phyloP scores from a whole-genome alignment of 306 rosid genomes.

The Rosa chinensis region DNA sequence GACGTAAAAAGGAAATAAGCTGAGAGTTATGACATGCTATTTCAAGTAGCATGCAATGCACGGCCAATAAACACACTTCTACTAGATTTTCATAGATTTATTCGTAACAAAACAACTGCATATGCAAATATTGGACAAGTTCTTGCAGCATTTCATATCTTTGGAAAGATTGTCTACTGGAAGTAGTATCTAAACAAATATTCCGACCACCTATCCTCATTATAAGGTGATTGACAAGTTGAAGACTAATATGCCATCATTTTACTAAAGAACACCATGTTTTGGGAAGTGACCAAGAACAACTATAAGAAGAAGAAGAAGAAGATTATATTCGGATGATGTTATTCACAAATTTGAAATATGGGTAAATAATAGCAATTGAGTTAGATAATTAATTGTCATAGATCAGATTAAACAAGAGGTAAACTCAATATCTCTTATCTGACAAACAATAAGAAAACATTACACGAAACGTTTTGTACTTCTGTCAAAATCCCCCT shows the following conservation, averaged over 20 bases:
- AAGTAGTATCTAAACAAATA: background rate
- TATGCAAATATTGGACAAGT: background rate
- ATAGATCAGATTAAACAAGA: background rate
- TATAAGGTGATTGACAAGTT: background rate
- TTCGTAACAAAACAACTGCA: background rate
- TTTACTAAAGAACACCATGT: background rate
- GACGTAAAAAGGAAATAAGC: background rate
- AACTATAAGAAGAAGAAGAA: background rate
- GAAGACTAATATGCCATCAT: background rate
- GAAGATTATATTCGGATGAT: background rate
- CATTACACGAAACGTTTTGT: background rate
- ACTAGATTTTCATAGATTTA: background rate
- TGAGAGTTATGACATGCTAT: slow-evolving; percentile 15
- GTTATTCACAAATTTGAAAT: no score
- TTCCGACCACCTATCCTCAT: background rate
- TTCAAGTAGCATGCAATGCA: slow-evolving; percentile 2
- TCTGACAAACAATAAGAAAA: background rate
- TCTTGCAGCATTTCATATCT: background rate
- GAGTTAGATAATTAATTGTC: background rate
- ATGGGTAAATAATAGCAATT: background rate
- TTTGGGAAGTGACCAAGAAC: background rate
- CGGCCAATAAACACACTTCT: background rate
- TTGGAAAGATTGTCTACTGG: background rate
- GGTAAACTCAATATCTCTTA: background rate
- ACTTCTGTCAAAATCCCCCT: background rate